Conservation (phyloP, 1,284 basidiomycete species). For the Ceratobasidium sp. region DNA sequence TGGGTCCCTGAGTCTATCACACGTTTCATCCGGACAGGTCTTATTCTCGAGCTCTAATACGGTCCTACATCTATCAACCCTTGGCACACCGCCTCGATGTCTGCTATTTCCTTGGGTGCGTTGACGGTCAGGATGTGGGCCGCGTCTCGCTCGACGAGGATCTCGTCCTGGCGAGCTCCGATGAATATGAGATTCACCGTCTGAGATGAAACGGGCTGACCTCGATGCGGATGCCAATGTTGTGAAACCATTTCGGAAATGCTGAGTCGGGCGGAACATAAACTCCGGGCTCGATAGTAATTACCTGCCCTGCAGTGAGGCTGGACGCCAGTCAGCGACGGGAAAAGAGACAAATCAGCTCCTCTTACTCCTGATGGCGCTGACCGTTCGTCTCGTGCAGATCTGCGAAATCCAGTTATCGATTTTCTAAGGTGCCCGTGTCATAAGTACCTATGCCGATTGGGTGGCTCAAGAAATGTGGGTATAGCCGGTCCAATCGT, state of each 20-base stretch:
- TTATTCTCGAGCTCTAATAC: constrained; percentile 58
- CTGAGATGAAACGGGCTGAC: constrained; percentile 57
- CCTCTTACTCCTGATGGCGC: constrained; percentile 44
- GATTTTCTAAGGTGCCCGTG: constrained; percentile 25
- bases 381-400: constrained; percentile 75
- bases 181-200: neutral
- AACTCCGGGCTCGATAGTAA: constrained; percentile 87
- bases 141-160: constrained; percentile 66
- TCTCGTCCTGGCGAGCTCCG: constrained; percentile 74
- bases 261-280: constrained; percentile 84
- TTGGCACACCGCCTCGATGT: constrained; percentile 90
- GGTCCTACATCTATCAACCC: constrained; percentile 77
- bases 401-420: constrained; percentile 63
- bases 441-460: constrained; percentile 78
- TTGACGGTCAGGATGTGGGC: constrained; percentile 78
- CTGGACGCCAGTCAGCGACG: constrained; percentile 57
- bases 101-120: constrained; percentile 91
- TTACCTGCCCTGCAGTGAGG: constrained; percentile 84
- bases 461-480: constrained; percentile 89
- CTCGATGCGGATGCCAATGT: constrained; percentile 91
- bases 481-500: constrained; percentile 82
- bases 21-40: constrained; percentile 4
- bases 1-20: constrained; percentile 18
- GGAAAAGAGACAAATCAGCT: constrained; percentile 50
- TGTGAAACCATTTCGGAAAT: constrained; percentile 89